Conservation (phyloP, 2,329 filamentous ascomycete genomes). For the Metarhizium brunneum region DNA sequence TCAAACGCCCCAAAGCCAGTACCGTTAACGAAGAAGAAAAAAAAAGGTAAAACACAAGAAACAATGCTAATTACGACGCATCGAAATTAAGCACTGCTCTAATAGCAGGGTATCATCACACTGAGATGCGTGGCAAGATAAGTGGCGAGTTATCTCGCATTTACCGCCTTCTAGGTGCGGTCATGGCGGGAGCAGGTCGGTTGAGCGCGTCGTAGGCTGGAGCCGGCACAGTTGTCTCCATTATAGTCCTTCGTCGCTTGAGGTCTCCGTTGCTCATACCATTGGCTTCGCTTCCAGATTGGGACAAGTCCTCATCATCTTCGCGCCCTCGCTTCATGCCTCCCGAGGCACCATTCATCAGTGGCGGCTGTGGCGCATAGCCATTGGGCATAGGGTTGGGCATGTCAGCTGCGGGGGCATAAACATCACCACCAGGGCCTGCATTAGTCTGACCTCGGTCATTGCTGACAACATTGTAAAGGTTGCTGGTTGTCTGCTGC, state of each 20-base stretch:
- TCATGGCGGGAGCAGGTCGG: conserved; percentile 36
- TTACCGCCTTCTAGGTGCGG: conserved; percentile 31
- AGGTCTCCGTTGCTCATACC: conserved; percentile 44
- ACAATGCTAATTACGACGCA: background rate
- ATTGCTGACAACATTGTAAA: conserved; percentile 86
- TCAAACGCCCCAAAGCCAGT: background rate
- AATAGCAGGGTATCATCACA: background rate
- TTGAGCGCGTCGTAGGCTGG: conserved; percentile 41
- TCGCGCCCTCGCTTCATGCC: conserved; percentile 39
- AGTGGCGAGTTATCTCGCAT: background rate
- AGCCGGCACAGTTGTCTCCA: conserved; percentile 46
- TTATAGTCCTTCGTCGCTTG: conserved; percentile 73
- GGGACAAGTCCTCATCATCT: conserved; percentile 51
- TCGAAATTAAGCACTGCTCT: conserved; percentile 1
- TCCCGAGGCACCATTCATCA: conserved; percentile 52
- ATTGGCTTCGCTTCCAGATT: conserved; percentile 46
- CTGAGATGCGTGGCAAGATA: background rate
- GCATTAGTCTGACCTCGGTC: conserved; percentile 54
- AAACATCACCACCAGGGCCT: conserved; percentile 57
- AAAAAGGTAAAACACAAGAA: background rate
- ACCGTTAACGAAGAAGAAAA: background rate
- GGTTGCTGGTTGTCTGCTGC: conserved; percentile 61
- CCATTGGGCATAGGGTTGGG: conserved; percentile 45
- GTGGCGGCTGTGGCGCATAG: conserved; percentile 53
- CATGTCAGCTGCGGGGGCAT: conserved; percentile 57